Percentiles rank a stretch among this genome's conserved stretches.
phyloP scores from a whole-genome alignment of 306 rosid genomes.

The Amphicarpaea edgeworthii region DNA sequence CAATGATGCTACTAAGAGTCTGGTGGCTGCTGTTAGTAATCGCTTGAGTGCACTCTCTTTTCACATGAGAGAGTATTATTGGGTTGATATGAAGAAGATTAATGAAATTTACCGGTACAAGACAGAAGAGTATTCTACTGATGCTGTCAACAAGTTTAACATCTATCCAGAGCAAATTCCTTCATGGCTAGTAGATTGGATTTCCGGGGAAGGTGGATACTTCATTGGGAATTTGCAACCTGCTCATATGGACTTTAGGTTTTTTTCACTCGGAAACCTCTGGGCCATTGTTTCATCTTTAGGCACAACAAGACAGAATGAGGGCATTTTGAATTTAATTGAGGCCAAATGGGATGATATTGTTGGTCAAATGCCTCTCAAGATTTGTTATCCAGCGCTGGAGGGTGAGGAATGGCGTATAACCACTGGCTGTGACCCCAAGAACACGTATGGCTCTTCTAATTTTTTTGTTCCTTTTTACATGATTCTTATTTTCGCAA shows the following conservation, averaged over 20 bases:
- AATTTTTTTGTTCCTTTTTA: slow-evolving; percentile 1
- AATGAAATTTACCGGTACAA: slow-evolving; percentile 94
- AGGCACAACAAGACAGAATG: slow-evolving; percentile 73
- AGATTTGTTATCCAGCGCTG: slow-evolving; percentile 89
- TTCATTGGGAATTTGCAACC: slow-evolving; percentile 93
- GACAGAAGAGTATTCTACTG: slow-evolving; percentile 90
- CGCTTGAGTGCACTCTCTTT: slow-evolving; percentile 93
- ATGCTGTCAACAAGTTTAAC: slow-evolving; percentile 94
- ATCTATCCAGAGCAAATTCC: slow-evolving; percentile 98
- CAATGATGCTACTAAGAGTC: slow-evolving; percentile 71
- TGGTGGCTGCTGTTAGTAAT: slow-evolving; percentile 80
- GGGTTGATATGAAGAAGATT: slow-evolving; percentile 86
- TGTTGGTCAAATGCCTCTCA: slow-evolving; percentile 84
- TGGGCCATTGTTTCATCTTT: slow-evolving; percentile 90
- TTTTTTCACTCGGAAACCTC: slow-evolving; percentile 90
- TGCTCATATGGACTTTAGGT: slow-evolving; percentile 97
- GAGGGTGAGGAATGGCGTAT: slow-evolving; percentile 92
- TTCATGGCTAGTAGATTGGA: slow-evolving; percentile 93
- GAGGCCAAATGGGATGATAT: slow-evolving; percentile 96
- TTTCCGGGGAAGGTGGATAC: slow-evolving; percentile 90
- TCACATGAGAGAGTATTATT: slow-evolving; percentile 91
- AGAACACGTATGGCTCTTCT: slow-evolving; percentile 76
- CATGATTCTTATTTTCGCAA: background rate
- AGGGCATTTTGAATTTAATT: slow-evolving; percentile 74
- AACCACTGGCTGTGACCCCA: slow-evolving; percentile 93